Conservation (phyloP, 2,329 filamentous ascomycete species). For the Neofusicoccum ribis region DNA sequence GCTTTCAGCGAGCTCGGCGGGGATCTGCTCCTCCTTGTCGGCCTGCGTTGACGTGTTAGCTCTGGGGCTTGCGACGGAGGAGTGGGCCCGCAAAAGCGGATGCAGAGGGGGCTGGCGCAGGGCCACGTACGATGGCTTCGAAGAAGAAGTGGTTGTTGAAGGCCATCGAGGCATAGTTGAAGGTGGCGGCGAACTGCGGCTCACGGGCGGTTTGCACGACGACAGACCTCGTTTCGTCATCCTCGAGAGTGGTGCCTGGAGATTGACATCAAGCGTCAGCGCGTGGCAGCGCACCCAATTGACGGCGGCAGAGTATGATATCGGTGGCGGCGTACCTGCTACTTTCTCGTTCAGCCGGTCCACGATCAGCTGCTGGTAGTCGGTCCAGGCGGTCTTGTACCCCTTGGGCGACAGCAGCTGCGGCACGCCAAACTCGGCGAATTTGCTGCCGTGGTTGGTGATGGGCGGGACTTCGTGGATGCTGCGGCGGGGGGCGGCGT, state of each 20-base stretch:
- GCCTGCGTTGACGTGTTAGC: constrained; percentile 21
- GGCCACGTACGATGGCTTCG: constrained; percentile 48
- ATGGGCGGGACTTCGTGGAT: constrained; percentile 48
- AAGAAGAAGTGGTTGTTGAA: constrained; percentile 92
- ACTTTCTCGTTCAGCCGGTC: constrained; percentile 74
- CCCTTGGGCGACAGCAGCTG: constrained; percentile 68
- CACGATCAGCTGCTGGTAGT: constrained; percentile 75
- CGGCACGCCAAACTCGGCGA: constrained; percentile 59
- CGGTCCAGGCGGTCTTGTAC: constrained; percentile 75
- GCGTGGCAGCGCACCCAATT: constrained; percentile 14
- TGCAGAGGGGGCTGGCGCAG: background rate
- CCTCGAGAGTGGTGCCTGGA: constrained; percentile 64
- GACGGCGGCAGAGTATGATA: background rate
- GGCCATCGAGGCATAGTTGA: constrained; percentile 97
- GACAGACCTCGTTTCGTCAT: constrained; percentile 65
- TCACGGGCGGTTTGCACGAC: constrained; percentile 76
- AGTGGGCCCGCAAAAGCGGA: constrained; percentile 18
- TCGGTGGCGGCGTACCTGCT: constrained; percentile 58
- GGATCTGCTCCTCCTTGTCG: constrained; percentile 47
- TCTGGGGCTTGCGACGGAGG: constrained; percentile 17
- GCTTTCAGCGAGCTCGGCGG: constrained; percentile 55
- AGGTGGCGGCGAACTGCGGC: constrained; percentile 72
- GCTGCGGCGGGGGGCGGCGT: constrained; percentile 23
- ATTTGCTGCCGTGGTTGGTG: constrained; percentile 43
- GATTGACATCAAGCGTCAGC: constrained; percentile 9